phyloP scores from a whole-genome alignment of 2,329 filamentous ascomycete species.

The Clonostachys rosea region DNA sequence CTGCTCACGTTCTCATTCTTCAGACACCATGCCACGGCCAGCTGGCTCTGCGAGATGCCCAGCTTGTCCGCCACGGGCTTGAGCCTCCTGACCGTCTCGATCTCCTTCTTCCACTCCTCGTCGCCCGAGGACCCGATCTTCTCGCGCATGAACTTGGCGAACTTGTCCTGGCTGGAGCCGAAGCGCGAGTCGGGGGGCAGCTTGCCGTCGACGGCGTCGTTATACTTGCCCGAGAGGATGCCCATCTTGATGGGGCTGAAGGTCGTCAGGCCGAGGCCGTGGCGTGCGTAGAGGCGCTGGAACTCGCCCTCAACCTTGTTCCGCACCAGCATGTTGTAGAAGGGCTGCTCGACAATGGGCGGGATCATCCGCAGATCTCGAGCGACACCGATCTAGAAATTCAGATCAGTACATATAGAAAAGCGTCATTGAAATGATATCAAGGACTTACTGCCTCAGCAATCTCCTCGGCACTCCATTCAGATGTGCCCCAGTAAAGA shows the following conservation, averaged over 20 bases:
- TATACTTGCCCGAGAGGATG: constrained; percentile 63
- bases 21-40: constrained; percentile 48
- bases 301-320: constrained; percentile 61
- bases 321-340: constrained; percentile 61
- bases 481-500: constrained; percentile 69
- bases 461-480: constrained; percentile 68
- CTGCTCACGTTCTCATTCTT: constrained; percentile 49
- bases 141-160: constrained; percentile 49
- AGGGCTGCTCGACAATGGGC: constrained; percentile 62
- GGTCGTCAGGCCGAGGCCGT: constrained; percentile 56
- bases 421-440: neutral
- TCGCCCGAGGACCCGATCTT: constrained; percentile 38
- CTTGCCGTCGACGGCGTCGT: constrained; percentile 39
- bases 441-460: constrained; percentile 39
- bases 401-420: neutral
- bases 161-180: constrained; percentile 51
- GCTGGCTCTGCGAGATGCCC: constrained; percentile 43
- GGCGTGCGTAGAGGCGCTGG: constrained; percentile 53
- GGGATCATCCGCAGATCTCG: constrained; percentile 56
- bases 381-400: constrained; percentile 42
- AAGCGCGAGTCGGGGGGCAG: constrained; percentile 54
- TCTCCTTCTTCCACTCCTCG: constrained; percentile 48
- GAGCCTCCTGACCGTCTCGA: constrained; percentile 37
- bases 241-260: constrained; percentile 56
- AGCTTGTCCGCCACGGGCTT: constrained; percentile 52